Evolutionary conservation across 1,284 basidiomycete species (phyloP).

Genomic region (Erythrobasidium hasegawianum): DNA sequence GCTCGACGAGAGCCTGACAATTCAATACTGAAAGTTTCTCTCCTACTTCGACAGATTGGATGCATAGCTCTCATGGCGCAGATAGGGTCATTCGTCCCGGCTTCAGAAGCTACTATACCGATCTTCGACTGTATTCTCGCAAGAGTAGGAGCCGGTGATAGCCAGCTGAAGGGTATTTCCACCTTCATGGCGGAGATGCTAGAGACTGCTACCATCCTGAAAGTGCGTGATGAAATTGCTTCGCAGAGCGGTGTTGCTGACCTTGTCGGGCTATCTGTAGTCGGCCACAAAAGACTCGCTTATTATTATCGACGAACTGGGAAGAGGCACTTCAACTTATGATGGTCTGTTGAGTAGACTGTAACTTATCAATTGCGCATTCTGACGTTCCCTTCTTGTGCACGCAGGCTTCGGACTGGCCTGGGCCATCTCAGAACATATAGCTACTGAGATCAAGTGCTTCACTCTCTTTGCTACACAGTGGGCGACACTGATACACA

Average conservation of each 20-base stretch:
- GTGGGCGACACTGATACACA: constrained; percentile 15
- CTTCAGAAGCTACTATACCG: constrained; percentile 74
- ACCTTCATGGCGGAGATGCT: constrained; percentile 99
- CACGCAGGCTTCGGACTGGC: constrained; percentile 79
- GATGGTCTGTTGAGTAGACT: constrained; percentile 57
- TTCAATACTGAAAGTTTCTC: constrained; percentile 33
- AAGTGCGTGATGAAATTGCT: constrained; percentile 55
- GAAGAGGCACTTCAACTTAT: constrained; percentile 96
- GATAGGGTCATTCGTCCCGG: constrained; percentile 91
- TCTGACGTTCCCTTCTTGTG: not conserved
- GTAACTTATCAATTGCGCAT: too few relatives aligned
- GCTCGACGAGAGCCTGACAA: not conserved
- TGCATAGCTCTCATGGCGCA: constrained; percentile 95
- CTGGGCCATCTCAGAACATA: constrained; percentile 99
- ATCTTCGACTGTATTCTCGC: constrained; percentile 96
- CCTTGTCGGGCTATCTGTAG: too few relatives aligned
- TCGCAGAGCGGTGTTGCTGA: not conserved
- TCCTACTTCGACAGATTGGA: constrained; percentile 60
- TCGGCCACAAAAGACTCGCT: constrained; percentile 88
- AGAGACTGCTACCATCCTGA: constrained; percentile 91
- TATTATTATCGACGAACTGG: constrained; percentile 97
- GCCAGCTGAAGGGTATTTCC: constrained; percentile 93
- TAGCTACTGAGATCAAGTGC: constrained; percentile 82
- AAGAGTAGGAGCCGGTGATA: constrained; percentile 94
- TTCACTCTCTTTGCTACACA: constrained; percentile 91